phyloP scores from a whole-genome alignment of 129 eudicot genomes.

The Artemisia argyi region DNA sequence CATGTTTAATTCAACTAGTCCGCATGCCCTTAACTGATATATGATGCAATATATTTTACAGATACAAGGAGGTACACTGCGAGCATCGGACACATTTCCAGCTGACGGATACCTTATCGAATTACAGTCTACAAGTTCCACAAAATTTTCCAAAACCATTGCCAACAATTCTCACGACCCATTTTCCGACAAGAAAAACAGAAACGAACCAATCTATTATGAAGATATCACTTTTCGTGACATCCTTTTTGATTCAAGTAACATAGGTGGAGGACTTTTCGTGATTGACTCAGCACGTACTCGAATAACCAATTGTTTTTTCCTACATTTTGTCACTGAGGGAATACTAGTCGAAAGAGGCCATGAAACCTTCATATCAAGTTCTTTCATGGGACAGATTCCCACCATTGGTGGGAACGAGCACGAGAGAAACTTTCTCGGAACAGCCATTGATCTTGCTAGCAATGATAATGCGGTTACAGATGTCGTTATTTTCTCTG shows the following conservation, averaged over 20 bases:
- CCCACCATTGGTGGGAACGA: constrained; percentile 61
- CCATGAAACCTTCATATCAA: constrained; percentile 71
- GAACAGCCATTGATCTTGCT: constrained; percentile 60
- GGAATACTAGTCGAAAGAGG: constrained; percentile 65
- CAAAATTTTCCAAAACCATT: constrained; percentile 12
- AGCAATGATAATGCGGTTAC: constrained; percentile 70
- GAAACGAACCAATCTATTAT: constrained; percentile 41
- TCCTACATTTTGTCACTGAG: constrained; percentile 60
- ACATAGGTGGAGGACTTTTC: constrained; percentile 56
- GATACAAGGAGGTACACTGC: constrained; percentile 70
- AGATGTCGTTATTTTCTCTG: constrained; percentile 67
- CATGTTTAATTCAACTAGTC: too few relatives aligned
- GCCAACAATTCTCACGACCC: neutral
- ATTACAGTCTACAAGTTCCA: constrained; percentile 44
- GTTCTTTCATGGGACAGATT: constrained; percentile 58
- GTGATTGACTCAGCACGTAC: constrained; percentile 62
- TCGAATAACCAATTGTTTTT: constrained; percentile 55
- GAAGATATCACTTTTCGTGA: constrained; percentile 69
- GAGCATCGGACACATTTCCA: constrained; percentile 59
- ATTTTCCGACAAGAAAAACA: constrained; percentile 26
- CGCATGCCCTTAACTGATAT: neutral
- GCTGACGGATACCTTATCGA: constrained; percentile 60
- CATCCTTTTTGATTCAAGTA: constrained; percentile 66
- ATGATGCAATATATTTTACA: neutral
- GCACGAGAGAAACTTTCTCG: constrained; percentile 45